phyloP scores from a whole-genome alignment of 2,329 filamentous ascomycete genomes.

The Tolypocladium ovalisporum region DNA sequence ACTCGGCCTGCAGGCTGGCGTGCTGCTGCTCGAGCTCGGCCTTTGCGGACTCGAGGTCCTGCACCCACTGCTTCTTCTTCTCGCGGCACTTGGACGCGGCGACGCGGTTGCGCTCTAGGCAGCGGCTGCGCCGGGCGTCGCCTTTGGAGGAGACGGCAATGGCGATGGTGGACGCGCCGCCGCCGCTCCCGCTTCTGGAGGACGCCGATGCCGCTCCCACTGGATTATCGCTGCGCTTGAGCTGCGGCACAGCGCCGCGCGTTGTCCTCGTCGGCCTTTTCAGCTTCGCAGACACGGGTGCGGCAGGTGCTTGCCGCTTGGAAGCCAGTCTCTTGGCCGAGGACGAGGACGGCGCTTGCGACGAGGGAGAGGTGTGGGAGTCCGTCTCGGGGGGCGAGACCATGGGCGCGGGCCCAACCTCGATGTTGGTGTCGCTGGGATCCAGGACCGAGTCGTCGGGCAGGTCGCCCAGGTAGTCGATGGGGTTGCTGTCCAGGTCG shows the following conservation, averaged over 20 bases:
- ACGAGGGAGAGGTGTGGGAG: background rate
- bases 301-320: background rate
- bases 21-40: slow-evolving; percentile 32
- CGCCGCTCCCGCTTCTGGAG: background rate
- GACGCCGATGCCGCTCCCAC: background rate
- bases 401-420: background rate
- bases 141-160: background rate
- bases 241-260: background rate
- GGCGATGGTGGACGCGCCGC: background rate
- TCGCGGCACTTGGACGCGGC: slow-evolving; percentile 66
- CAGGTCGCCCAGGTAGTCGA: background rate
- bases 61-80: slow-evolving; percentile 48
- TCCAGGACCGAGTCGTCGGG: background rate
- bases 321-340: background rate
- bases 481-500: background rate
- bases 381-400: background rate
- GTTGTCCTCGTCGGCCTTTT: background rate
- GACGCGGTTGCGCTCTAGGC: slow-evolving; percentile 59
- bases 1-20: slow-evolving; percentile 29
- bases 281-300: background rate
- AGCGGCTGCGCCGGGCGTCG: slow-evolving; percentile 34
- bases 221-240: background rate
- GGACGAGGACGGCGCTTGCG: background rate
- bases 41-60: slow-evolving; percentile 36
- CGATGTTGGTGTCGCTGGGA: background rate